Percentiles rank a stretch among this genome's conserved stretches.
Conservation (phyloP, 305 asterid species). For the Fraxinus floribunda region DNA sequence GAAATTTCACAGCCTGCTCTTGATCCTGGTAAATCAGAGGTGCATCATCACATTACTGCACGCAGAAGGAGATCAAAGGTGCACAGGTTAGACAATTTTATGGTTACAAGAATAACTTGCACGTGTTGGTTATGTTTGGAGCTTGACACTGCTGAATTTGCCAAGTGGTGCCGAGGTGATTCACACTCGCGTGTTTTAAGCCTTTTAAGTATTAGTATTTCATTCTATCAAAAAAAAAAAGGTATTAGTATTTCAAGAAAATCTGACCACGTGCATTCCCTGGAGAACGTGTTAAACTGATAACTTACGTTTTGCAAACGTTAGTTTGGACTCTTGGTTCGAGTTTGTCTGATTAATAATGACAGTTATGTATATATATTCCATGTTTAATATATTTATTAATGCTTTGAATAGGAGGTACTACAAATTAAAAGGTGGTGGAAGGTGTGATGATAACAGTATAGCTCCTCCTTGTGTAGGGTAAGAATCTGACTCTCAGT, state of each 20-base stretch:
- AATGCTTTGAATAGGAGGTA: conserved; percentile 53
- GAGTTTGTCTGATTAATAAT: not conserved
- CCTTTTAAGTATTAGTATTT: not conserved
- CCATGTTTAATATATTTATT: conserved; percentile 1
- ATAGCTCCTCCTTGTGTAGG: conserved; percentile 92
- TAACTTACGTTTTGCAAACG: not conserved
- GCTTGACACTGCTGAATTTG: not conserved
- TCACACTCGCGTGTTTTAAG: not conserved
- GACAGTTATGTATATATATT: not conserved
- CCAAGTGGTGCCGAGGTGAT: not conserved
- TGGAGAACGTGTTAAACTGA: not conserved
- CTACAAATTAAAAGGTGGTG: conserved; percentile 60
- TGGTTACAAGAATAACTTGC: not conserved
- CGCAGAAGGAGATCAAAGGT: conserved; percentile 60
- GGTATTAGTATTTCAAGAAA: no score
- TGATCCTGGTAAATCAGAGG: conserved; percentile 67
- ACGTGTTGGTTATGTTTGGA: not conserved
- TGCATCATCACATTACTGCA: conserved; percentile 79
- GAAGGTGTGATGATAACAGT: conserved; percentile 65
- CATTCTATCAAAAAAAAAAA: no score
- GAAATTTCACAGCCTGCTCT: conserved; percentile 98
- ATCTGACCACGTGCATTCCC: not conserved
- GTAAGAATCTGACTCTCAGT: conserved; percentile 40
- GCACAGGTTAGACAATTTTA: conserved; percentile 64
- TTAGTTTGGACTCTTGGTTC: not conserved